Base-by-base conservation (phyloP, 768 basidiomycete species). In the Chalciporus pseudorubinellus region DNA sequence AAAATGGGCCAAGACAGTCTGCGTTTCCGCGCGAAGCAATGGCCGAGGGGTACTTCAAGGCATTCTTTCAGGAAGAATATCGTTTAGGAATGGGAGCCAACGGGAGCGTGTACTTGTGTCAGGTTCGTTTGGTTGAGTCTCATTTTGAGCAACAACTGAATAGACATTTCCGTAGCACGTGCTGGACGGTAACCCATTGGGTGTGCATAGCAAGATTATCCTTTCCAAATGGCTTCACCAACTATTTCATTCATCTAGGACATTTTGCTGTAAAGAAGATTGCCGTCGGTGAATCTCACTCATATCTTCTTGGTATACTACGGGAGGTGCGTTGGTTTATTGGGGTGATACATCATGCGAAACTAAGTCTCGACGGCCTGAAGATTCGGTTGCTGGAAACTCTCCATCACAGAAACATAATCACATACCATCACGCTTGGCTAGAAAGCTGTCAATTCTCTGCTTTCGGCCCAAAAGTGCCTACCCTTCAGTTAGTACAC, bases 241-340 rank as follows among this genome's bases (percentile, higher is more conserved):
- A 57, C 39, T 28, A 46, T 31, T 7, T 50, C 42, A 22, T 38
- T 50, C 11, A 12, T 42, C 20, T 57, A 81, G 89, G 89, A 24
- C 86, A 85, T 58, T 97, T 95, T 66, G 95, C 95, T 0, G 89
- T 97, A 42, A 98, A 98, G 74, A 98, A 97, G 68, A 92, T 98
- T 19, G 93, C 95, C 0, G 89, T 98, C 0, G 94, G 94, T 43
- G 83, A 91, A 62, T 95, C 92, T 0, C 89, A 92, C 58, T 77
- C 84, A 2, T 95, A 95, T 71, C 75, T 95, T 6, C 71, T 93
- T 36, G 85, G 84, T 44, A 93, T 90, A 48, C 73, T 95, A 34
- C 82, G 83, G 39, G 93, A 95, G 74, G 84, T 79, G 40, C 42
- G 73, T 55, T 38, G 39, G n/a, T 40, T 31, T 43, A 16, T 51